A percentile compares a stretch with the other conserved stretches of the same genome.
phyloP scores from a whole-genome alignment of 2,329 filamentous ascomycete genomes.

The Magnaporthiopsis rhizophila region DNA sequence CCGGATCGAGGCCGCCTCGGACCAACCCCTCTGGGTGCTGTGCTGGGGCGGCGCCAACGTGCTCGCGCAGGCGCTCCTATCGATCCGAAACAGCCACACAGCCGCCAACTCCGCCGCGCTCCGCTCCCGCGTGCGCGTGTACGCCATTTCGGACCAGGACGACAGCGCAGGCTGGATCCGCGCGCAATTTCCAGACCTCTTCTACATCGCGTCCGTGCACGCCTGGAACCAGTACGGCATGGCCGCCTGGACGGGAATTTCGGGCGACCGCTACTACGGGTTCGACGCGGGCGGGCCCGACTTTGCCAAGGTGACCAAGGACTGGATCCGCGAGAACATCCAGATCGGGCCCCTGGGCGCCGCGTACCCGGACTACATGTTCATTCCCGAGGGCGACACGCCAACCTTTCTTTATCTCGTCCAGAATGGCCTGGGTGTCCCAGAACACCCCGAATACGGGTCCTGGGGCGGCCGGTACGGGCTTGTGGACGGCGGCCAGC shows the following conservation, averaged over 20 bases:
- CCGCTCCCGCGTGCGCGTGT: conserved; percentile 36
- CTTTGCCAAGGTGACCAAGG: conserved; percentile 34
- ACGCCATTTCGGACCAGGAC: conserved; percentile 53
- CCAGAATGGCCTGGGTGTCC: conserved; percentile 37
- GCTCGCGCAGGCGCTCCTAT: conserved; percentile 38
- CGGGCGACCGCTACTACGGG: conserved; percentile 20
- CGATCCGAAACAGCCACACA: conserved; percentile 24
- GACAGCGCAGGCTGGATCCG: conserved; percentile 50
- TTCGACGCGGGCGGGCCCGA: conserved; percentile 36
- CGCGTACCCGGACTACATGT: conserved; percentile 37
- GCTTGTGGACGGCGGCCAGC: conserved; percentile 20
- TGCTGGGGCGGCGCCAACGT: conserved; percentile 46
- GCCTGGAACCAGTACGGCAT: conserved; percentile 46
- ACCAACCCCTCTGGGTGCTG: conserved; percentile 41
- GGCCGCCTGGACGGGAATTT: conserved; percentile 48
- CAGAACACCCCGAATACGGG: conserved; percentile 37
- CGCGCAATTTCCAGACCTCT: conserved; percentile 41
- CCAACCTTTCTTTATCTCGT: conserved; percentile 41
- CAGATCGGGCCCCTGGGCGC: conserved; percentile 37
- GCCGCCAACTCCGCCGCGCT: conserved; percentile 26
- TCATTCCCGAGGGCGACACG: conserved; percentile 45
- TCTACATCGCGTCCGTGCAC: conserved; percentile 48
- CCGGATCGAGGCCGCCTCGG: conserved; percentile 14
- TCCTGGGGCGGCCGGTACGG: conserved; percentile 42
- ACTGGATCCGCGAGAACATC: conserved; percentile 45